Evolutionary conservation across 331 rosid species (phyloP).

Genomic region (Pyrus hybrid): DNA sequence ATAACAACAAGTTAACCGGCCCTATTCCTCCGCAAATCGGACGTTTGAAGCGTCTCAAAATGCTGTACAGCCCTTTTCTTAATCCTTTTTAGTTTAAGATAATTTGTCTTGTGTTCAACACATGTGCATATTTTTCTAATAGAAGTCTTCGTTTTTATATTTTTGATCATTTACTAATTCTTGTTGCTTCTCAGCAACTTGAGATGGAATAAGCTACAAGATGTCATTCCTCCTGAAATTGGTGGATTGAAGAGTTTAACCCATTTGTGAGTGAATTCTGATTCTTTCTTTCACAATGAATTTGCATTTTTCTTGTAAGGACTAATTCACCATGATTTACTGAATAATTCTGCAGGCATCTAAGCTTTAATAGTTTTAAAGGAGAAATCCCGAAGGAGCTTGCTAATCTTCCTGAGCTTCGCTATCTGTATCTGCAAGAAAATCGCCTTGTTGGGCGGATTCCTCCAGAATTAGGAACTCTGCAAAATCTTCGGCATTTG

Average conservation of each 20-base stretch:
- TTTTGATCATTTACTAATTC: background rate
- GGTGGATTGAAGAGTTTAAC: slow-evolving; percentile 93
- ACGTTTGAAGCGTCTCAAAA: slow-evolving; percentile 84
- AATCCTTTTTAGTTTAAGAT: background rate
- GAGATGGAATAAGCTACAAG: slow-evolving; percentile 97
- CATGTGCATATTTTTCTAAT: background rate
- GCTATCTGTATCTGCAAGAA: slow-evolving; percentile 89
- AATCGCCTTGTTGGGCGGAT: slow-evolving; percentile 78
- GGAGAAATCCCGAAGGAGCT: slow-evolving; percentile 96
- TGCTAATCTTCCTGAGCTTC: slow-evolving; percentile 88
- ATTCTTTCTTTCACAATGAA: background rate
- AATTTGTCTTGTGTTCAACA: background rate
- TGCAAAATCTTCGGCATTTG: slow-evolving; percentile 85
- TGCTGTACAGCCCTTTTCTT: slow-evolving; percentile 42
- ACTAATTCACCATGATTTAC: background rate
- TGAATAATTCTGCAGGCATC: slow-evolving; percentile 40
- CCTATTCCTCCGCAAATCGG: slow-evolving; percentile 96
- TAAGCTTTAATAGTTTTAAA: slow-evolving; percentile 92
- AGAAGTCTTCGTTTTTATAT: background rate
- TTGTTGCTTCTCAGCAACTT: slow-evolving; percentile 49
- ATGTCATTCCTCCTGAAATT: slow-evolving; percentile 89
- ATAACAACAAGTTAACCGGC: slow-evolving; percentile 94
- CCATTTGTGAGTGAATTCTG: slow-evolving; percentile 64
- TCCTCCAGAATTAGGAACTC: slow-evolving; percentile 89
- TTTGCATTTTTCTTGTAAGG: background rate